A percentile compares a stretch with the other conserved stretches of the same genome.
Conservation (phyloP, 768 basidiomycete species). For the Kwoniella europaea region DNA sequence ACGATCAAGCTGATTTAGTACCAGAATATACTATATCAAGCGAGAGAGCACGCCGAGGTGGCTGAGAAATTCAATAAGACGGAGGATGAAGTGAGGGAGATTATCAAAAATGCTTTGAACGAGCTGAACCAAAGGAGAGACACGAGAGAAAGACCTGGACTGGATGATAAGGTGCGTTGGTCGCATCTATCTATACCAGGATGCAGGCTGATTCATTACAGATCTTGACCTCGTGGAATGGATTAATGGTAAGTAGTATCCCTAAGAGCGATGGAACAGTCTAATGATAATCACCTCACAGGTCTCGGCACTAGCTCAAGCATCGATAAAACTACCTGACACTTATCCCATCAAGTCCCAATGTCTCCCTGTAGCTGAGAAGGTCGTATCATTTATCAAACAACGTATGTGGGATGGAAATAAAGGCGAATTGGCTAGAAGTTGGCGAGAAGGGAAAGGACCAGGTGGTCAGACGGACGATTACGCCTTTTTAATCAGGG, state of each 20-base stretch:
- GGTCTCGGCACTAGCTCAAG: conserved; percentile 46
- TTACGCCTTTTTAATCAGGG: conserved; percentile 59
- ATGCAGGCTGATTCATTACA: conserved; percentile 9
- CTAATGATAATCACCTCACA: conserved; percentile 10
- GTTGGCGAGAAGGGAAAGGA: conserved; percentile 59
- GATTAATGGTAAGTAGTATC: conserved; percentile 58
- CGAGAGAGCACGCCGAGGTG: conserved; percentile 21
- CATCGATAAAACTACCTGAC: conserved; percentile 30
- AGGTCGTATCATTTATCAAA: conserved; percentile 40
- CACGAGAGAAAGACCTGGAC: conserved; percentile 59
- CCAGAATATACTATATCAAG: conserved; percentile 51
- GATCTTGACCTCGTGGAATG: conserved; percentile 61
- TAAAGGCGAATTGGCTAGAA: conserved; percentile 51
- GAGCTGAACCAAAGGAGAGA: conserved; percentile 57
- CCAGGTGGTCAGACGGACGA: conserved; percentile 60
- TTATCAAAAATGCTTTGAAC: conserved; percentile 36
- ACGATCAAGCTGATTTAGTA: not conserved
- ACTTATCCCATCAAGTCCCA: conserved; percentile 30
- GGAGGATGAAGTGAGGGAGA: conserved; percentile 40
- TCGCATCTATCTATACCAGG: too few relatives aligned
- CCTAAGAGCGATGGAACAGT: not conserved
- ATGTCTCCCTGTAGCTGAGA: conserved; percentile 29
- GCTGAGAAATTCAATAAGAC: conserved; percentile 27
- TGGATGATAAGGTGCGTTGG: conserved; percentile 59
- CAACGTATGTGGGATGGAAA: conserved; percentile 42